Conservation (phyloP, 129 eudicot species). For the Centella asiatica region DNA sequence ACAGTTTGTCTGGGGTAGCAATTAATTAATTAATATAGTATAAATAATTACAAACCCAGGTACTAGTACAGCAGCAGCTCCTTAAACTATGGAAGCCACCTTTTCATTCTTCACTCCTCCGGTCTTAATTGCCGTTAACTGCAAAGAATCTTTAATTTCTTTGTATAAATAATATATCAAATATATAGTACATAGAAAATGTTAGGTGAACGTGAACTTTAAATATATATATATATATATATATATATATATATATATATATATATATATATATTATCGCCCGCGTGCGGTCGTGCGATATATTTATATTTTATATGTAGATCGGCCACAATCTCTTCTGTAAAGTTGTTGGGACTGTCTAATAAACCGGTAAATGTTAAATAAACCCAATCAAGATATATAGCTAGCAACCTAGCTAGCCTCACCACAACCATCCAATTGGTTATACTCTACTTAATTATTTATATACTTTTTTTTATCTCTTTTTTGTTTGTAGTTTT, state of each 20-base stretch:
- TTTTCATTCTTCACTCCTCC: background rate
- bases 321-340: no score
- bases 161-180: background rate
- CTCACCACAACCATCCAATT: background rate
- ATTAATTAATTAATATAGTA: background rate
- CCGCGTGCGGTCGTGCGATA: no score
- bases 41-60: background rate
- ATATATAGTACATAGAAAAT: background rate
- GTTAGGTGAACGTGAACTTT: background rate
- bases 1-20: background rate
- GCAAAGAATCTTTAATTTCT: conserved; percentile 5
- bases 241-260: background rate
- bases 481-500: background rate
- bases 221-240: background rate
- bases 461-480: background rate
- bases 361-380: no score
- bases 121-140: conserved; percentile 14
- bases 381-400: background rate
- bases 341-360: no score
- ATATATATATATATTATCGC: no score
- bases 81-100: background rate
- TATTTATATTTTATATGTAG: no score
- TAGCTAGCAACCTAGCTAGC: no score
- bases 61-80: background rate
- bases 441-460: background rate